Evolutionary conservation across 73 alveolate species (phyloP).

Genomic region (Paramecium sexaurelia): DNA sequence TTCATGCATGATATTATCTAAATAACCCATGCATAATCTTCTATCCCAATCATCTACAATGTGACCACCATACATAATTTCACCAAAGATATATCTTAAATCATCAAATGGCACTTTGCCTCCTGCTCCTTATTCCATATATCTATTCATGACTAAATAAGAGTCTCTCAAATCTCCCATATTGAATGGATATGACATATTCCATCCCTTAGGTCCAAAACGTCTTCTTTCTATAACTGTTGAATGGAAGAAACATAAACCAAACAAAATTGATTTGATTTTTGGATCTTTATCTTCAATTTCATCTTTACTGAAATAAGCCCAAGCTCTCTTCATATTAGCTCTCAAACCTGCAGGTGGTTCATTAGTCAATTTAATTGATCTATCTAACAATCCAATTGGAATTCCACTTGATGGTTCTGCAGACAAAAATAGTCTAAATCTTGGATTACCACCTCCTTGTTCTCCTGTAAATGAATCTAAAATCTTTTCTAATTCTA

Average conservation of each 20-base stretch:
- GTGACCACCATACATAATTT: constrained; percentile 99
- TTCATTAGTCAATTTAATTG: constrained; percentile 99
- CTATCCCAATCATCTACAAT: constrained; percentile 99
- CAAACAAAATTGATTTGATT: constrained; percentile 99
- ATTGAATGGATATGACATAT: constrained; percentile 99
- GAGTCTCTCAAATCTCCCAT: constrained; percentile 99
- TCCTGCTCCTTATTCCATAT: constrained; percentile 94
- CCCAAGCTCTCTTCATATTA: constrained; percentile 99
- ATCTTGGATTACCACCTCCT: constrained; percentile 97
- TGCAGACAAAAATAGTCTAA: constrained; percentile 95
- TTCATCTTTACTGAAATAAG: constrained; percentile 98
- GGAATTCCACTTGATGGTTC: constrained; percentile 95
- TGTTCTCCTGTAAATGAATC: constrained; percentile 95
- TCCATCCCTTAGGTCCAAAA: constrained; percentile 99
- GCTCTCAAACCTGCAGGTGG: constrained; percentile 99
- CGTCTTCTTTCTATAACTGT: constrained; percentile 99
- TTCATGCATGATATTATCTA: constrained; percentile 97
- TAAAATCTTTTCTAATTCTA: constrained; percentile 96
- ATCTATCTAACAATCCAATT: constrained; percentile 99
- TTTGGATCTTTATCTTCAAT: constrained; percentile 98
- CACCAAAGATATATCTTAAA: constrained; percentile 99
- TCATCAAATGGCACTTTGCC: constrained; percentile 98
- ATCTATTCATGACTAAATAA: constrained; percentile 95
- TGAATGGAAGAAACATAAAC: constrained; percentile 99
- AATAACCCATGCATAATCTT: constrained; percentile 95